These are phyloP conservation scores for Pavlovales sp. DNA, from an alignment of 208 protist species.

Conservation along the genomic window DNA sequence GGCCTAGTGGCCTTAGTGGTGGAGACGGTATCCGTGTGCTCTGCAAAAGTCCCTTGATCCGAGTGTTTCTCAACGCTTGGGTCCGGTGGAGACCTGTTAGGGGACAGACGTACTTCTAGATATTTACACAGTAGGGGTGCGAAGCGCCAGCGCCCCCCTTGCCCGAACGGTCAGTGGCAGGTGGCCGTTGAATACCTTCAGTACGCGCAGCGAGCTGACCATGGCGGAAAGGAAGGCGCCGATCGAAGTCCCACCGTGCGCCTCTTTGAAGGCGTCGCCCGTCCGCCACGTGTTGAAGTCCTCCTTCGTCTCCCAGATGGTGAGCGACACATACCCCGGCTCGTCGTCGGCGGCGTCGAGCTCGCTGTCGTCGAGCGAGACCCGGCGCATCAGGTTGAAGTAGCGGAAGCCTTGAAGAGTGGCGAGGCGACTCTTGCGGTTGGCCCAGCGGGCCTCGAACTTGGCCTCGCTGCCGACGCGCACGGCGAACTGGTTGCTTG, in stretches of 20 bases:
- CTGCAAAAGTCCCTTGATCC: too few species aligned
- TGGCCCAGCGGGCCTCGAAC: conserved; percentile 48
- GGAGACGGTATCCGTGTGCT: too few species aligned
- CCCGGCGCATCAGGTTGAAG: conserved; percentile 39
- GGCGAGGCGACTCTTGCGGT: conserved; percentile 29
- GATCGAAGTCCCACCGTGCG: conserved; percentile 35
- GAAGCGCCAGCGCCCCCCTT: too few species aligned
- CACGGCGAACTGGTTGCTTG: conserved; percentile 23
- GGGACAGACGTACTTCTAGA: too few species aligned
- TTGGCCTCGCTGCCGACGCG: background rate
- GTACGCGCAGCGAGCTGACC: background rate
- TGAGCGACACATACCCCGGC: conserved; percentile 36
- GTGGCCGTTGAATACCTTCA: too few species aligned
- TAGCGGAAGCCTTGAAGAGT: conserved; percentile 42
- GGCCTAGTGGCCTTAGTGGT: background rate
- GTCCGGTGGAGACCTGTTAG: too few species aligned
- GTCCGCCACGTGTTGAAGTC: conserved; percentile 21
- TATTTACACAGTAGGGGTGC: too few species aligned
- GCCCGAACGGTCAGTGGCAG: too few species aligned
- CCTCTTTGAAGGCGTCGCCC: conserved; percentile 44
- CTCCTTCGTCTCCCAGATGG: conserved; percentile 24
- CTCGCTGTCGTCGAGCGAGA: too few species aligned
- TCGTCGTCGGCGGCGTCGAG: conserved; percentile 3
- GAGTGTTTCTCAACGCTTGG: too few species aligned
- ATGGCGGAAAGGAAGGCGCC: conserved; percentile 3